A percentile compares a stretch with the other conserved stretches of the same genome.
Evolutionary conservation across 176 grass and related monocot genomes (phyloP).

Genomic region (Eleusine indica): DNA sequence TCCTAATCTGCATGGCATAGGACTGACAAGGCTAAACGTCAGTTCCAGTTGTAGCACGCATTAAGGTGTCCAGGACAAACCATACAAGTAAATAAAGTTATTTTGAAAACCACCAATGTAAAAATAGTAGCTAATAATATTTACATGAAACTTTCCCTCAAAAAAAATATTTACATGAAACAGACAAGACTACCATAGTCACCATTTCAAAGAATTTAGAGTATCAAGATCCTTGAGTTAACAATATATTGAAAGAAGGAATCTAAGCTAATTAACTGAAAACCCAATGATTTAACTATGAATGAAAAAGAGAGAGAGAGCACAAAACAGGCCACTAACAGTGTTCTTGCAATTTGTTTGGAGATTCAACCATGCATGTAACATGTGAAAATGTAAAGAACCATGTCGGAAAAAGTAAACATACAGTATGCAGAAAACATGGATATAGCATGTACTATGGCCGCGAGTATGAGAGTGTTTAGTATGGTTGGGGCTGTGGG

Average conservation of each 20-base stretch:
- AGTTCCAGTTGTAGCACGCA: not conserved
- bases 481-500: not conserved
- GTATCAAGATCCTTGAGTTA: not conserved
- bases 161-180: not conserved
- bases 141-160: not conserved
- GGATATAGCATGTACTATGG: no score
- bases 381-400: constrained; percentile 21
- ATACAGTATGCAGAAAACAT: not conserved
- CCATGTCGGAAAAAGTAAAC: not conserved
- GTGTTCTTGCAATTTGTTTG: not conserved
- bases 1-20: not conserved
- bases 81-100: not conserved
- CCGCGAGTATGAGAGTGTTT: not conserved
- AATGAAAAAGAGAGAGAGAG: not conserved
- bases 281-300: not conserved
- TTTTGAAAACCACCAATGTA: constrained; percentile 1
- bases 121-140: not conserved
- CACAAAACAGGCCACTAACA: no score
- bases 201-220: not conserved
- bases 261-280: not conserved
- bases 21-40: no score
- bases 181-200: not conserved
- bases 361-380: not conserved
- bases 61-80: not conserved
- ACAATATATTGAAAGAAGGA: not conserved